These are phyloP conservation scores for Serendipita sp. DNA, from an alignment of 768 basidiomycete species.

Conservation along the genomic window DNA sequence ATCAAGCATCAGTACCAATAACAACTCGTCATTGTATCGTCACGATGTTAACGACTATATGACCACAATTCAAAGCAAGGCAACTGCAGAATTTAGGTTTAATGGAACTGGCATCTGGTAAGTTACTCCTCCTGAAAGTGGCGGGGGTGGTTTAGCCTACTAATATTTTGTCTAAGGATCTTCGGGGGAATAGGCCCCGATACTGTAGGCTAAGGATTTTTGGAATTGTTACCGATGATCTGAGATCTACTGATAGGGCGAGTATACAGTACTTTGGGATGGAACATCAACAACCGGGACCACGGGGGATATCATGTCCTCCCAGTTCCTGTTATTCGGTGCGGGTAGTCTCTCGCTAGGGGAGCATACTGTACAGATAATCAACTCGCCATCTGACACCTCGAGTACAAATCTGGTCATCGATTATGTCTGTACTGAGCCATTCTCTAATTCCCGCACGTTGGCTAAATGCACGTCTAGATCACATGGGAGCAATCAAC, in stretches of 20 bases:
- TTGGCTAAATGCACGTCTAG: not conserved
- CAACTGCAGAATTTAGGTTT: not conserved
- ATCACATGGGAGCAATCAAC: not conserved
- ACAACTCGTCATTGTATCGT: not conserved
- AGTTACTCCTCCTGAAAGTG: not conserved
- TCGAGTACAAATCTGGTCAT: not conserved
- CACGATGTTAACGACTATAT: not conserved
- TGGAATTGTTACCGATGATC: not conserved
- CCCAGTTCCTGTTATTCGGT: not conserved
- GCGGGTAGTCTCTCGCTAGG: not conserved
- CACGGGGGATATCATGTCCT: not conserved
- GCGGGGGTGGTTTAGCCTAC: not conserved
- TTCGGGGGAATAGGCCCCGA: not conserved
- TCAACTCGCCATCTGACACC: not conserved
- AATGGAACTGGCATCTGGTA: constrained; percentile 1
- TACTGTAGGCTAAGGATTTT: not conserved
- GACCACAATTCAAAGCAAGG: not conserved
- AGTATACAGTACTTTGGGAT: not conserved
- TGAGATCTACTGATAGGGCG: not conserved
- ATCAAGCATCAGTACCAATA: not conserved
- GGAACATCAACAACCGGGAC: not conserved
- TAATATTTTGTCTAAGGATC: not conserved
- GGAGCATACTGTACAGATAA: not conserved
- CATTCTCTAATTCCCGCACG: not conserved
- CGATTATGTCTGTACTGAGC: not conserved